A percentile compares a stretch with the other conserved stretches of the same genome.
Evolutionary conservation across 371 early-diverging fungal genomes (phyloP).

Genomic region (Apophysomyces elegans): DNA sequence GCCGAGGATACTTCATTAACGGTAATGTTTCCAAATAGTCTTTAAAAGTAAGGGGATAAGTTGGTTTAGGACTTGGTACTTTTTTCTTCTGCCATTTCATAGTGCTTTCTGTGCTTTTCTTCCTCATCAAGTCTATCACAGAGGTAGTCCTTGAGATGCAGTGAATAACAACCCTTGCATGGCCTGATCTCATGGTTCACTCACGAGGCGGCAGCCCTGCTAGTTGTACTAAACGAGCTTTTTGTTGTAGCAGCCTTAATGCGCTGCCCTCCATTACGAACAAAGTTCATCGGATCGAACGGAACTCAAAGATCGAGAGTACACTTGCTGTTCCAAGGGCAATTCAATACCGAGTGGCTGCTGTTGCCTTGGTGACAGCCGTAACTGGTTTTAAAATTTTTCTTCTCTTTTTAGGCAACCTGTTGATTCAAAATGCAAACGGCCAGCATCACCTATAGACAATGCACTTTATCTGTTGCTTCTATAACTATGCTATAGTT

Average conservation of each 20-base stretch:
- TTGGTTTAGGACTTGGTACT: background rate
- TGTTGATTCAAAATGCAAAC: no score
- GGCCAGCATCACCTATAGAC: no score
- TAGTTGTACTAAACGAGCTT: background rate
- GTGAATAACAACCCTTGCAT: background rate
- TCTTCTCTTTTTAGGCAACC: no score
- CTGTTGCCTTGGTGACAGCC: no score
- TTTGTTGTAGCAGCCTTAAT: background rate
- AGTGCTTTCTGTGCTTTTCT: background rate
- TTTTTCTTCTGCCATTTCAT: background rate
- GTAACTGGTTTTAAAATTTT: no score
- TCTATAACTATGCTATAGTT: no score
- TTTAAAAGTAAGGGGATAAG: slow-evolving; percentile 15
- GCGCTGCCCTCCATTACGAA: slow-evolving; percentile 2
- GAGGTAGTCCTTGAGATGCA: background rate
- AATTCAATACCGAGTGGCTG: background rate
- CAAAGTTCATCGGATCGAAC: slow-evolving; percentile 1
- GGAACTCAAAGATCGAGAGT: background rate
- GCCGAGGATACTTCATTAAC: slow-evolving; percentile 19
- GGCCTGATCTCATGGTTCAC: background rate
- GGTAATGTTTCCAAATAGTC: slow-evolving; percentile 17
- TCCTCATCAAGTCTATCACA: background rate
- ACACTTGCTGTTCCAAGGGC: background rate
- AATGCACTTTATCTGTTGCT: no score
- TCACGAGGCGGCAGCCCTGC: background rate